Conservation (phyloP, 768 basidiomycete species). For the Termitomyces sp. region DNA sequence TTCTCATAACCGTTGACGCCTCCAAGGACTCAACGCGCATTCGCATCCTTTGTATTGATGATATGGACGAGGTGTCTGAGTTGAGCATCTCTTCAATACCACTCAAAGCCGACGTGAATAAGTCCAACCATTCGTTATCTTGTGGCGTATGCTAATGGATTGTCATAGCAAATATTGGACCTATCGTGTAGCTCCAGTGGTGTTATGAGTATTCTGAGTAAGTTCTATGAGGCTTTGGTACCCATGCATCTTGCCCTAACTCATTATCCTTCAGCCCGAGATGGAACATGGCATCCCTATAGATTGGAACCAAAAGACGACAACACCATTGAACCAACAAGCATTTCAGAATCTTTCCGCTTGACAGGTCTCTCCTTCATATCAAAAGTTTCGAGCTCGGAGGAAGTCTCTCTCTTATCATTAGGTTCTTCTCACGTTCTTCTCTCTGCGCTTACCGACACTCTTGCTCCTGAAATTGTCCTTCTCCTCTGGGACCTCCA, state of each 20-base stretch:
- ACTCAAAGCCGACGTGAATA: slow-evolving; percentile 25
- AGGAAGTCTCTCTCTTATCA: slow-evolving; percentile 36
- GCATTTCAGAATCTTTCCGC: slow-evolving; percentile 22
- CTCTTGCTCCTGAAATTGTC: slow-evolving; percentile 38
- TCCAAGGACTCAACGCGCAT: slow-evolving; percentile 21
- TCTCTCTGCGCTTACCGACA: slow-evolving; percentile 37
- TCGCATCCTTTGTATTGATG: slow-evolving; percentile 27
- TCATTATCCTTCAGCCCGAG: slow-evolving; percentile 27
- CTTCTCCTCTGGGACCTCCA: slow-evolving; percentile 68
- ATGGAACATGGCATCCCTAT: slow-evolving; percentile 39
- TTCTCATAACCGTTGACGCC: slow-evolving; percentile 21
- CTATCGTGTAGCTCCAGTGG: slow-evolving; percentile 45
- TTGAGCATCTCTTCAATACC: slow-evolving; percentile 24
- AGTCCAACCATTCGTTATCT: neutral
- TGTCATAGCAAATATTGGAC: slow-evolving; percentile 28
- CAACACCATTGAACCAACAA: slow-evolving; percentile 19
- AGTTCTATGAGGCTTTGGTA: slow-evolving; percentile 13
- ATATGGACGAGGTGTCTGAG: slow-evolving; percentile 25
- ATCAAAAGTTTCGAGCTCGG: slow-evolving; percentile 13
- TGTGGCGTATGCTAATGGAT: slow-evolving; percentile 4
- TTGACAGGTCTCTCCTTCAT: slow-evolving; percentile 27
- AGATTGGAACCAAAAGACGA: slow-evolving; percentile 23
- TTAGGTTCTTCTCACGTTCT: slow-evolving; percentile 56
- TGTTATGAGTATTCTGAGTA: slow-evolving; percentile 45
- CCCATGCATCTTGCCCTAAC: neutral